Evolutionary conservation across 2,329 filamentous ascomycete species (phyloP).

Genomic region (Stagonosporopsis chrysanthemi): DNA sequence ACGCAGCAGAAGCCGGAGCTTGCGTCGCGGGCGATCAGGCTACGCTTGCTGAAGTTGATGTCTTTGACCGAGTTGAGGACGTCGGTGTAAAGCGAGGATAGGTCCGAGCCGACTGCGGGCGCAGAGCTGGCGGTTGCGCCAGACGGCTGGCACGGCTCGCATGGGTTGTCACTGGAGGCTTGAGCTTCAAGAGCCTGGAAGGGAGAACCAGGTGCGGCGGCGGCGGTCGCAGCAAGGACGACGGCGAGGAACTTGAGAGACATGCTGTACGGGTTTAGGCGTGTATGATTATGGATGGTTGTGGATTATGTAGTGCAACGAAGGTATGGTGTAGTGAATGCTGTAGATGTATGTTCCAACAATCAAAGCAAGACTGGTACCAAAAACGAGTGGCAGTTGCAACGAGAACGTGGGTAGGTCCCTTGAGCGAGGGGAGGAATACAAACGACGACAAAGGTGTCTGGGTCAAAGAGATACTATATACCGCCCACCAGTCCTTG

Average conservation of each 20-base stretch:
- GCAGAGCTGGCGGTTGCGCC: slow-evolving; percentile 43
- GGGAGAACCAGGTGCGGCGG: slow-evolving; percentile 27
- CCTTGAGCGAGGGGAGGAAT: slow-evolving; percentile 14
- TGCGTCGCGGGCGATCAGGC: slow-evolving; percentile 24
- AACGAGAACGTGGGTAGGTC: slow-evolving; percentile 7
- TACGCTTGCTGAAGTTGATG: slow-evolving; percentile 43
- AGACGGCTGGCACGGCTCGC: slow-evolving; percentile 47
- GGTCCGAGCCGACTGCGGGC: slow-evolving; percentile 43
- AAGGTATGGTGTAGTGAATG: slow-evolving; percentile 10
- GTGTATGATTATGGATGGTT: neutral
- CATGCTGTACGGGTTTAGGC: slow-evolving; percentile 24
- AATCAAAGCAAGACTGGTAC: slow-evolving; percentile 11
- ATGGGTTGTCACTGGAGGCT: slow-evolving; percentile 38
- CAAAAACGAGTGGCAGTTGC: slow-evolving; percentile 19
- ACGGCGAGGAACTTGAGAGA: slow-evolving; percentile 35
- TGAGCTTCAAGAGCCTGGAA: slow-evolving; percentile 30
- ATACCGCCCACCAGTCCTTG: slow-evolving; percentile 7
- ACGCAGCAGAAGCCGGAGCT: slow-evolving; percentile 45
- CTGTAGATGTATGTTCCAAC: slow-evolving; percentile 16
- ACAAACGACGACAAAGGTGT: slow-evolving; percentile 4
- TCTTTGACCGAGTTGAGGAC: slow-evolving; percentile 46
- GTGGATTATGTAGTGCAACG: slow-evolving; percentile 15
- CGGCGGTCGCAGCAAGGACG: slow-evolving; percentile 32
- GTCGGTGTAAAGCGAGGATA: slow-evolving; percentile 47
- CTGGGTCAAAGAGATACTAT: slow-evolving; percentile 17